Percentiles rank a stretch among this genome's conserved stretches.
phyloP scores from a whole-genome alignment of 305 asterid genomes.

The Caryopteris hybrid region DNA sequence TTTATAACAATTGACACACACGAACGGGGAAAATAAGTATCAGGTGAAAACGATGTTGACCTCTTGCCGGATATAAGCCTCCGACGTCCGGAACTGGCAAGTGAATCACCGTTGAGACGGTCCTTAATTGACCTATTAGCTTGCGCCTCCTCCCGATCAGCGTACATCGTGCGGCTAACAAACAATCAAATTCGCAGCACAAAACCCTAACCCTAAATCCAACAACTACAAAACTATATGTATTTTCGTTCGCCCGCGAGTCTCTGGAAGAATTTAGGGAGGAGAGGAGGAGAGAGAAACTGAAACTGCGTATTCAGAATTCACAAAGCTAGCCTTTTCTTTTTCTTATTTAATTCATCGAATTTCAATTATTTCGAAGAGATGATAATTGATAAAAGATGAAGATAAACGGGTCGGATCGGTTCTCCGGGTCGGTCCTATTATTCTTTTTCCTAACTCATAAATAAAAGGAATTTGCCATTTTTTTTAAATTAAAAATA shows the following conservation, averaged over 20 bases:
- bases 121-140: slow-evolving; percentile 47
- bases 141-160: slow-evolving; percentile 57
- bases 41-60: slow-evolving; percentile 19
- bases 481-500: no score
- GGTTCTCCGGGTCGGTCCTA: no score
- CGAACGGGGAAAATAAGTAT: neutral
- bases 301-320: no score
- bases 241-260: neutral
- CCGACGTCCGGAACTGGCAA: slow-evolving; percentile 37
- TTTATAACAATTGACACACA: neutral
- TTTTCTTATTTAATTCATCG: neutral
- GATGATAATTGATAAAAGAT: no score
- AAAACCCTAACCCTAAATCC: slow-evolving; percentile 41
- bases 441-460: no score
- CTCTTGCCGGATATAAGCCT: slow-evolving; percentile 51
- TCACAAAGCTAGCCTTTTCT: no score
- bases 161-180: slow-evolving; percentile 32
- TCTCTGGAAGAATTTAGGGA: neutral
- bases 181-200: neutral
- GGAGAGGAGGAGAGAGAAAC: neutral
- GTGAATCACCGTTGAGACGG: slow-evolving; percentile 43
- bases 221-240: neutral
- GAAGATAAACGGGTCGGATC: no score
- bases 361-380: no score
- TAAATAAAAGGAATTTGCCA: no score